Evolutionary conservation across 2,329 filamentous ascomycete genomes (phyloP).

Genomic region (Anisogramma anomala): DNA sequence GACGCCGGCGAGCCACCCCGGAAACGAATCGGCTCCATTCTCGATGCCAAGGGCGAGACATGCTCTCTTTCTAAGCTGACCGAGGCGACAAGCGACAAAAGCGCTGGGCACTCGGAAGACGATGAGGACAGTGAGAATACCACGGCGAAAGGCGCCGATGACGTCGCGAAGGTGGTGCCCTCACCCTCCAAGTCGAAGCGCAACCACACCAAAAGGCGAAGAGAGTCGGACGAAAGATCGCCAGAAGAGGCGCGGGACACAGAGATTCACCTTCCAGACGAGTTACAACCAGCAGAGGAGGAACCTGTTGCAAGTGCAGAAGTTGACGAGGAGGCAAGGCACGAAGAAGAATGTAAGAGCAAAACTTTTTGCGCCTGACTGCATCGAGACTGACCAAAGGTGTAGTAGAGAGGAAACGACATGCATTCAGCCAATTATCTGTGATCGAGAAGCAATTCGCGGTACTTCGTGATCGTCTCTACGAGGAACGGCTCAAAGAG

Average conservation of each 20-base stretch:
- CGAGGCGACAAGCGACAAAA: conserved; percentile 26
- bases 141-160: conserved; percentile 29
- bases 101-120: conserved; percentile 29
- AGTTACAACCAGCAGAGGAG: conserved; percentile 20
- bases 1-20: conserved; percentile 37
- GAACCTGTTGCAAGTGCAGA: conserved; percentile 44
- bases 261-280: conserved; percentile 6
- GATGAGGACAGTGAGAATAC: conserved; percentile 37
- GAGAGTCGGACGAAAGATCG: conserved; percentile 19
- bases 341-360: conserved; percentile 52
- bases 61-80: conserved; percentile 21
- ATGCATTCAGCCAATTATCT: conserved; percentile 67
- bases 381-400: conserved; percentile 20
- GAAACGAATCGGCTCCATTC: conserved; percentile 43
- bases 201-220: conserved; percentile 25
- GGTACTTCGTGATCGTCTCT: conserved; percentile 71
- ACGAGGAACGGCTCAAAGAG: conserved; percentile 75
- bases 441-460: conserved; percentile 83
- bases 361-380: not conserved
- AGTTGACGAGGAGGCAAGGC: conserved; percentile 47
- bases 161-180: conserved; percentile 20
- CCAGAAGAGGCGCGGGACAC: conserved; percentile 16
- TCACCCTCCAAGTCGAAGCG: conserved; percentile 18
- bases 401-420: conserved; percentile 64
- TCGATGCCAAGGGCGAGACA: conserved; percentile 26